Conservation (phyloP, 148 eudicot genomes). For the Mesembryanthemum crystallinum region DNA sequence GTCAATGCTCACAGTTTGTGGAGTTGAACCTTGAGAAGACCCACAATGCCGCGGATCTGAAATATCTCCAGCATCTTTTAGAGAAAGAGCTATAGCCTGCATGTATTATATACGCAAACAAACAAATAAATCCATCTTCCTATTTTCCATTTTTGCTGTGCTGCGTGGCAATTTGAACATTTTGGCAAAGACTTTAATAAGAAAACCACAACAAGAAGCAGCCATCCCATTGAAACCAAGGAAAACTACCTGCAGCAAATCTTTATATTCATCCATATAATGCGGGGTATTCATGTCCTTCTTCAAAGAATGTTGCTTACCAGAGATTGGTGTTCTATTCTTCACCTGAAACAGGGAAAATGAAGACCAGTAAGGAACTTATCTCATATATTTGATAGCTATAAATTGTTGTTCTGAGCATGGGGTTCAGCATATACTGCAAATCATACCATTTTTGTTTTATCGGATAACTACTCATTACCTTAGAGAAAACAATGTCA, state of each 20-base stretch:
- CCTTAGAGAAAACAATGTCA: neutral
- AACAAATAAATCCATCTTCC: neutral
- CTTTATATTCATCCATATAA: conserved; percentile 66
- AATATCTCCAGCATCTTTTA: conserved; percentile 37
- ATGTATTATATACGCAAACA: conserved; percentile 4
- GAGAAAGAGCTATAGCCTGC: conserved; percentile 86
- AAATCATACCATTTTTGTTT: neutral
- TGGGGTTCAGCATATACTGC: neutral
- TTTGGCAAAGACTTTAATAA: neutral
- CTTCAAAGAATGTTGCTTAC: conserved; percentile 40
- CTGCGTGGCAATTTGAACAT: neutral
- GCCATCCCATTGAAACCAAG: neutral
- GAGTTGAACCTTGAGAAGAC: conserved; percentile 28
- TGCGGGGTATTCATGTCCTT: conserved; percentile 34
- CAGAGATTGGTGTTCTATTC: conserved; percentile 32
- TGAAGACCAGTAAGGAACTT: conserved; percentile 1
- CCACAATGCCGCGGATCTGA: conserved; percentile 20
- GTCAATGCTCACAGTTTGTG: conserved; percentile 21
- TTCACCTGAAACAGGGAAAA: conserved; percentile 38
- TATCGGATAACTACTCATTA: neutral
- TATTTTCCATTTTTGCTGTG: conserved; percentile 1
- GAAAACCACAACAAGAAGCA: neutral
- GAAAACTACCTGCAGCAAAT: conserved; percentile 55
- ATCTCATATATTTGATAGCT: neutral
- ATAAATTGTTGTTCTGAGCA: neutral